A percentile compares a stretch with the other conserved stretches of the same genome.
Conservation (phyloP, 257 asterid genomes). For the Solanum sitiens region DNA sequence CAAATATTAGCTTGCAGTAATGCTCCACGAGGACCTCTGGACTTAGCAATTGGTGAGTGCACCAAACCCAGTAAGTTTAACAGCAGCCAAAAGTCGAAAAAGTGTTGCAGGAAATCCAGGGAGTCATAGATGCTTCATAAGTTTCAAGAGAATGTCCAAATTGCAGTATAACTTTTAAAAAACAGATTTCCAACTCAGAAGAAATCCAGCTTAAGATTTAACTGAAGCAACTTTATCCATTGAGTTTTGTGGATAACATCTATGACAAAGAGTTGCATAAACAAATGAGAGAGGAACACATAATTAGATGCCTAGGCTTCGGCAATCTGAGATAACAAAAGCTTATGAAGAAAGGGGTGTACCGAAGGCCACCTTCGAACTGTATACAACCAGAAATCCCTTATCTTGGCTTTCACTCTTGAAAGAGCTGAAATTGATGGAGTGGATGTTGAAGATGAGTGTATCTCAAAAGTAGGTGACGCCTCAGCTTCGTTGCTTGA, state of each 20-base stretch:
- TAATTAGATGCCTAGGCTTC: neutral
- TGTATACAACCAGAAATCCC: constrained; percentile 44
- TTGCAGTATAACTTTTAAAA: neutral
- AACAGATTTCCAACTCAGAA: neutral
- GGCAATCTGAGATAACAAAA: neutral
- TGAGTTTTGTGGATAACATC: neutral
- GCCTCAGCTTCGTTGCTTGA: constrained; percentile 29
- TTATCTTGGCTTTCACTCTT: constrained; percentile 53
- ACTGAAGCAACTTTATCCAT: neutral
- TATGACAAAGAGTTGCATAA: too few relatives aligned
- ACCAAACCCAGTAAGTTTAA: neutral
- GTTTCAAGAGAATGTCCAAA: neutral
- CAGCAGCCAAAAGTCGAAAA: neutral
- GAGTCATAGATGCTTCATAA: neutral
- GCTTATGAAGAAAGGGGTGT: constrained; percentile 37
- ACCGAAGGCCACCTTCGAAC: constrained; percentile 95
- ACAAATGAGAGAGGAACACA: neutral
- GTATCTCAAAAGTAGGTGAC: constrained; percentile 24
- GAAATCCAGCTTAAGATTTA: neutral
- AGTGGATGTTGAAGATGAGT: constrained; percentile 24
- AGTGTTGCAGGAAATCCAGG: neutral
- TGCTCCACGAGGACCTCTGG: neutral
- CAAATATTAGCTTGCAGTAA: neutral
- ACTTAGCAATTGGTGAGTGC: neutral
- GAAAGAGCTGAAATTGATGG: constrained; percentile 41